Conservation (phyloP, 805 yeast genomes). For the Yarrowia porcina region DNA sequence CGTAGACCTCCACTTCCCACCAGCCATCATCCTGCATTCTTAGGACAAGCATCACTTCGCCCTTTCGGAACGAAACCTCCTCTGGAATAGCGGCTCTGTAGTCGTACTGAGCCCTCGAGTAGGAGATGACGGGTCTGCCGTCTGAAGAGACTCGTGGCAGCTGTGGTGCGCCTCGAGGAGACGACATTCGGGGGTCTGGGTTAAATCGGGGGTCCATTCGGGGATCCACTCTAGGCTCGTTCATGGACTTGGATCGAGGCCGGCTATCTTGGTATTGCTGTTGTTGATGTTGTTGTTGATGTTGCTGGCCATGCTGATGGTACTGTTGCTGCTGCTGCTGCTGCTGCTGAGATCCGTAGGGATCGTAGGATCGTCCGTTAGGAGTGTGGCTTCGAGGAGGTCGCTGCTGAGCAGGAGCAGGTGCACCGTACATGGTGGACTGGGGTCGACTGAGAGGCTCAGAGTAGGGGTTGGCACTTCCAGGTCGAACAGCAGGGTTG, state of each 20-base stretch:
- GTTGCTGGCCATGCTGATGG: slow-evolving; percentile 16
- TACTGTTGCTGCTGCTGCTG: slow-evolving; percentile 27
- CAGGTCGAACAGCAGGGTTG: slow-evolving; percentile 17
- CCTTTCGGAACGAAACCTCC: slow-evolving; percentile 57
- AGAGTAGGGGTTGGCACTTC: slow-evolving; percentile 11
- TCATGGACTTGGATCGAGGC: slow-evolving; percentile 32
- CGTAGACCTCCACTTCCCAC: slow-evolving; percentile 66
- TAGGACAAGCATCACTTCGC: slow-evolving; percentile 52
- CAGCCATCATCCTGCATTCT: slow-evolving; percentile 66
- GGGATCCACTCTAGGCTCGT: slow-evolving; percentile 26
- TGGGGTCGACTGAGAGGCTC: slow-evolving; percentile 23
- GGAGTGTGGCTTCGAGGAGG: slow-evolving; percentile 25
- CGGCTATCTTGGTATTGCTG: slow-evolving; percentile 27
- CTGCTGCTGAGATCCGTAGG: slow-evolving; percentile 24
- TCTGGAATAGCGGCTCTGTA: slow-evolving; percentile 59
- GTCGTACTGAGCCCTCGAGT: slow-evolving; percentile 54
- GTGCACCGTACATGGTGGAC: slow-evolving; percentile 5
- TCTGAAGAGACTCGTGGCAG: slow-evolving; percentile 51
- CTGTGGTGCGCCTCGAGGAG: slow-evolving; percentile 25
- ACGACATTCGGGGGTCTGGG: slow-evolving; percentile 27
- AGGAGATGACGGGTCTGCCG: slow-evolving; percentile 53
- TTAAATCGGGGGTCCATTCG: slow-evolving; percentile 24
- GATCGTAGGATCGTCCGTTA: slow-evolving; percentile 12
- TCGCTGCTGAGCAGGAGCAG: slow-evolving; percentile 7
- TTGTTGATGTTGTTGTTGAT: slow-evolving; percentile 27